Base-by-base conservation (phyloP, 208 protist genomes). In the Trypanosoma platydactyli region DNA sequence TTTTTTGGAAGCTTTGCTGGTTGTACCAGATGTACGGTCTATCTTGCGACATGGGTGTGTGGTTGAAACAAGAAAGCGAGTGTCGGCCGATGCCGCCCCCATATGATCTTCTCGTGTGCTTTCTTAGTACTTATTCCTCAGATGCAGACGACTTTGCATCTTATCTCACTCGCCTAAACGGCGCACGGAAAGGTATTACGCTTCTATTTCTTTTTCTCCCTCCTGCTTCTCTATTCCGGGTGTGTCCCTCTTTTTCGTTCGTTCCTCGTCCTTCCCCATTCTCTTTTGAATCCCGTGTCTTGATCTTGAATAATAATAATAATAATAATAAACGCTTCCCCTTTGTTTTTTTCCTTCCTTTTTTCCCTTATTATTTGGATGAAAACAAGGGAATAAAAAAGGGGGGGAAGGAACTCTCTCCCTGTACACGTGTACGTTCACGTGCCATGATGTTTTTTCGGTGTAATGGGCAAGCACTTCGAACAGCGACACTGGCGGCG, bases 21-120 rank as follows among this genome's bases (percentile, higher is more conserved):
- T 88, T 20, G 89, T 89, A 7, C 86, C 89, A 5, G 89, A 95
- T 54, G 89, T 93, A 13, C 74, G 89, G 0, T 93, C 89, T 20
- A 73, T 95, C 38, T 71, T 95, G 27, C 74, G 86, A 5, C 72
- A 91, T 15, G 89, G 89, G 13, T 35, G 60, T 46, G 13, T 60
- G 24, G 7, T 16, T 42, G 16, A 11, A 27, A n/a, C 38, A 7
- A 1, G 42, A 27, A 0, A 13, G 42, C 3, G n/a, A 22, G 16
- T 22, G 44, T 3, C 16, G 44, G 16, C 33, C 33, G 9, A 9
- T 38, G 33, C 33, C 33, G 9, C 33, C 9, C 5, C 33, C 33
- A 38, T 9, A 3, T 38, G 33, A 38, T 38, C 33, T 38, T 38
- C 33, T 38, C 9, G 33, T 11, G 33, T 3, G 33, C 3, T 38